Evolutionary conservation across 192 early-diverging fungal genomes (phyloP).

Genomic region (Backusella macrospora): DNA sequence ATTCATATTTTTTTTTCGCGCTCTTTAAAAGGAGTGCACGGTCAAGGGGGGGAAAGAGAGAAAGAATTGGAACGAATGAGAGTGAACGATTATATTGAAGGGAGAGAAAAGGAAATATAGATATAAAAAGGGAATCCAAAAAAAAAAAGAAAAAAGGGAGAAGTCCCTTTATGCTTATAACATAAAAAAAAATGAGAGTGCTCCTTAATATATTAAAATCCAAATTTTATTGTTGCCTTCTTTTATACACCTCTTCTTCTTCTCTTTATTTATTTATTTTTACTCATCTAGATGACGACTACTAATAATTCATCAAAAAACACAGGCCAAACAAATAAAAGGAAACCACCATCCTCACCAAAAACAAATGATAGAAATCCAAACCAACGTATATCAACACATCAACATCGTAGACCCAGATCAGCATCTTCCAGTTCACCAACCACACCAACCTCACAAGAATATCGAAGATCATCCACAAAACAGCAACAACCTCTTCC

Average conservation of each 20-base stretch:
- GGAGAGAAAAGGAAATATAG: background rate
- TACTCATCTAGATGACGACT: background rate
- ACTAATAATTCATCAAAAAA: background rate
- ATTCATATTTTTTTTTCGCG: slow-evolving; percentile 13
- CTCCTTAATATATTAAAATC: slow-evolving; percentile 8
- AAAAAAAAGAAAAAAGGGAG: background rate
- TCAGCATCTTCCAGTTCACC: slow-evolving; percentile 8
- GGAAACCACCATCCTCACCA: background rate
- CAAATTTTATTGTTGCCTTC: slow-evolving; percentile 14
- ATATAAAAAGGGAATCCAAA: background rate
- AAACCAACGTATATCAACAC: background rate
- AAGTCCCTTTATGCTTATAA: background rate
- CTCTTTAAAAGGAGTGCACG: slow-evolving; percentile 15
- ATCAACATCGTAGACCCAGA: background rate
- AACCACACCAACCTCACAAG: background rate
- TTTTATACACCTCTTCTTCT: slow-evolving; percentile 6
- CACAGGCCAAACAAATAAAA: background rate
- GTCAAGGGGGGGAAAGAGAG: background rate
- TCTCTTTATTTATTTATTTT: background rate
- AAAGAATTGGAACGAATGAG: background rate
- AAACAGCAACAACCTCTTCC: background rate
- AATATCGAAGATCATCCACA: background rate
- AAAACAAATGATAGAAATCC: background rate
- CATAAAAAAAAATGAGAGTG: background rate
- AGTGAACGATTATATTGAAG: background rate